Conservation (phyloP, 176 grass and related monocot species). For the Musa troglodytarum region DNA sequence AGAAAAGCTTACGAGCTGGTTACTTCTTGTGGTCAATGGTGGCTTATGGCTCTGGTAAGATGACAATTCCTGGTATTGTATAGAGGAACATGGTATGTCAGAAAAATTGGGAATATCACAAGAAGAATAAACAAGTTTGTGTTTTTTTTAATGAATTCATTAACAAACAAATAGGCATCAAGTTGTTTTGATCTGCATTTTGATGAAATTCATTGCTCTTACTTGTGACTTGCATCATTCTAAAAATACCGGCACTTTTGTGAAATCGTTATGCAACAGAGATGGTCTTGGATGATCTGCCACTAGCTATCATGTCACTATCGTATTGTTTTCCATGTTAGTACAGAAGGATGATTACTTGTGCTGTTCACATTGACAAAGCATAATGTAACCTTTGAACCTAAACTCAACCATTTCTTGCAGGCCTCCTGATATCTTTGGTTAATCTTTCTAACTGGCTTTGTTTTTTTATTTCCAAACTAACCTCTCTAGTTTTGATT, state of each 20-base stretch:
- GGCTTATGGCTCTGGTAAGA: slow-evolving; percentile 89
- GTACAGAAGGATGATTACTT: neutral
- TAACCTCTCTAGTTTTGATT: no score
- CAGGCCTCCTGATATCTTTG: neutral
- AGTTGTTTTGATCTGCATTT: neutral
- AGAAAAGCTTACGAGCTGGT: slow-evolving; percentile 86
- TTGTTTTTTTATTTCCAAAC: no score
- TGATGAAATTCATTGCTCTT: neutral
- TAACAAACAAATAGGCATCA: neutral
- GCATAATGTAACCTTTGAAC: neutral
- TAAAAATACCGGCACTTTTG: neutral
- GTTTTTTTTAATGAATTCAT: neutral
- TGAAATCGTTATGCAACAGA: neutral
- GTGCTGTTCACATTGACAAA: no score
- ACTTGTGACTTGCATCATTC: neutral
- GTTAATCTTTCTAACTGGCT: no score
- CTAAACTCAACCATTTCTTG: neutral
- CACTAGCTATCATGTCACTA: neutral
- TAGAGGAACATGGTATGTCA: neutral
- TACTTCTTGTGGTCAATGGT: slow-evolving; percentile 99
- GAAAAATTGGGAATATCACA: neutral
- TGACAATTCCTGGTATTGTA: neutral
- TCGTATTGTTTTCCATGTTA: neutral
- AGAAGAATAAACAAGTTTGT: neutral
- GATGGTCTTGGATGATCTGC: neutral